Percentiles rank a stretch among this genome's conserved stretches.
phyloP scores from a whole-genome alignment of 805 yeast species.

The Candida succiphila region DNA sequence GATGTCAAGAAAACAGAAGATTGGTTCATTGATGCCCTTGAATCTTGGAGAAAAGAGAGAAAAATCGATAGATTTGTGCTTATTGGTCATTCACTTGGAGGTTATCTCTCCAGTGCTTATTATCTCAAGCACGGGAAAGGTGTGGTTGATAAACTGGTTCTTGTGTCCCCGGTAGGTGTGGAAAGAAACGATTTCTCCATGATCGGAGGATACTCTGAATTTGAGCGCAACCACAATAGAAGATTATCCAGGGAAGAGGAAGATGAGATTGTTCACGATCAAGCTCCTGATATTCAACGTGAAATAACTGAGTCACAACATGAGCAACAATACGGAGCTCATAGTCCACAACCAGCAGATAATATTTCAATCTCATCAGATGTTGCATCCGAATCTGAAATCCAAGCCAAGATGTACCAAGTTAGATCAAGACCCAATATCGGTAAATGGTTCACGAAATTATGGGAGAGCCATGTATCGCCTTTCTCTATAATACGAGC shows the following conservation, averaged over 20 bases:
- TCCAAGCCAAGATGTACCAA: conserved; percentile 10
- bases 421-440: conserved; percentile 23
- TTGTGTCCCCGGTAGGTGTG: conserved; percentile 72
- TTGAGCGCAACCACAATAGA: conserved; percentile 1
- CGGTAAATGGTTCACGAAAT: conserved; percentile 24
- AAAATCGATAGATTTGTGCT: conserved; percentile 43
- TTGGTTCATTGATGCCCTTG: conserved; percentile 53
- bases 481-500: conserved; percentile 43
- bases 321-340: not conserved
- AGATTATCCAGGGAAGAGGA: conserved; percentile 5
- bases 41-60: conserved; percentile 48
- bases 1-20: conserved; percentile 36
- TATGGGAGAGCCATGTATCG: conserved; percentile 47
- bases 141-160: conserved; percentile 39
- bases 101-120: conserved; percentile 60
- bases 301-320: conserved; percentile 16
- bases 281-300: conserved; percentile 22
- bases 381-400: conserved; percentile 6
- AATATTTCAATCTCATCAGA: conserved; percentile 4
- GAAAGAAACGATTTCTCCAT: conserved; percentile 51
- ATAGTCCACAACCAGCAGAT: conserved; percentile 1
- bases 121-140: conserved; percentile 41
- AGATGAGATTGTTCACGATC: conserved; percentile 9
- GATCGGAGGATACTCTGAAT: conserved; percentile 4
- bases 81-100: conserved; percentile 79